phyloP scores from a whole-genome alignment of 1,284 basidiomycete genomes.

The Ceratobasidium sp. region DNA sequence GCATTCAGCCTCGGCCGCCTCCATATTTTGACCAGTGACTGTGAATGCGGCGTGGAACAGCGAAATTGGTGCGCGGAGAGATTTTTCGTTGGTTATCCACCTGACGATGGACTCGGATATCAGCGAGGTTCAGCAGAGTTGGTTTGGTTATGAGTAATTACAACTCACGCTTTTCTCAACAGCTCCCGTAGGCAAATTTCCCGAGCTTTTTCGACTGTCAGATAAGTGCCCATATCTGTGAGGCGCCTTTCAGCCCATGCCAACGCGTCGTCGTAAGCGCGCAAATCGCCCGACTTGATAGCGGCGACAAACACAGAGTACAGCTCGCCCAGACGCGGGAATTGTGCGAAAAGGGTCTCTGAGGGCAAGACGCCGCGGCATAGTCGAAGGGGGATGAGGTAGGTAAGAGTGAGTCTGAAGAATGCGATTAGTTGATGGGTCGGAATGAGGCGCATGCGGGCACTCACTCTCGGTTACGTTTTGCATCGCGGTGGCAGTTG shows the following conservation, averaged over 20 bases:
- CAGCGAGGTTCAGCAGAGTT: constrained; percentile 5
- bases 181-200: constrained; percentile 87
- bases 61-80: constrained; percentile 78
- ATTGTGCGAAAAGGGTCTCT: constrained; percentile 69
- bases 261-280: constrained; percentile 82
- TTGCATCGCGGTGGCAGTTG: constrained; percentile 74
- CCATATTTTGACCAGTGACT: constrained; percentile 67
- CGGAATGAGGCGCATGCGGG: neutral
- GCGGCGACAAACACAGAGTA: constrained; percentile 85
- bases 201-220: constrained; percentile 87
- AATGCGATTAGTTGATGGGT: constrained; percentile 27
- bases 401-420: constrained; percentile 84
- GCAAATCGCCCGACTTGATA: constrained; percentile 80
- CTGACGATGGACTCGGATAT: constrained; percentile 57
- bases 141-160: neutral
- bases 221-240: constrained; percentile 83
- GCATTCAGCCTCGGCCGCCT: constrained; percentile 89
- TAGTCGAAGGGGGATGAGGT: constrained; percentile 88
- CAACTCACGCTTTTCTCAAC: constrained; percentile 84
- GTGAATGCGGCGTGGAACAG: constrained; percentile 78
- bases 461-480: constrained; percentile 82
- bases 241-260: constrained; percentile 74
- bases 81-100: constrained; percentile 79
- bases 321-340: constrained; percentile 76
- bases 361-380: constrained; percentile 87